Percentiles rank a stretch among this genome's conserved stretches.
phyloP scores from a whole-genome alignment of 352 stramenopile species.

The Phytopythium vexans region DNA sequence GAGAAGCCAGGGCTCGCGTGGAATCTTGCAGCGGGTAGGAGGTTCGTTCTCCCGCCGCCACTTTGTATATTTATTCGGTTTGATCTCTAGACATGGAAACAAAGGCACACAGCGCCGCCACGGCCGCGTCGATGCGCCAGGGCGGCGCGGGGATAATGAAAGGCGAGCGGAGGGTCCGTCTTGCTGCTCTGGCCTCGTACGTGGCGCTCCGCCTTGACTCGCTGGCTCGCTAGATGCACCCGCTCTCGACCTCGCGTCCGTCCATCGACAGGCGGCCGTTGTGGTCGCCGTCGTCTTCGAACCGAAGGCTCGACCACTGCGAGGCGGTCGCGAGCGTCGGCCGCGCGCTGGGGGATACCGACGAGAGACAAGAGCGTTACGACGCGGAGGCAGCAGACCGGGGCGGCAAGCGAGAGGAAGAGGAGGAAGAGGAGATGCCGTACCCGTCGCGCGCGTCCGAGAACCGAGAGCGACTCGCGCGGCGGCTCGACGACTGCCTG shows the following conservation, averaged over 20 bases:
- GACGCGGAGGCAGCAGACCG: background rate
- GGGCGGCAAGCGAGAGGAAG: background rate
- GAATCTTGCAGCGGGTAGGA: background rate
- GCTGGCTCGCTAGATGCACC: conserved; percentile 4
- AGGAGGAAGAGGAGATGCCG: background rate
- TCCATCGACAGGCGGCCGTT: conserved; percentile 6
- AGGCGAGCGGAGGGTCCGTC: too few relatives aligned
- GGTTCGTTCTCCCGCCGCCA: background rate
- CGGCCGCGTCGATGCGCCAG: background rate
- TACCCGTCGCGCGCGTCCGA: conserved; percentile 3
- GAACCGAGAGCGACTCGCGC: too few relatives aligned
- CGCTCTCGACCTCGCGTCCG: conserved; percentile 8
- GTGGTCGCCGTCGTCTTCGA: background rate
- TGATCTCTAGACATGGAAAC: conserved; percentile 6
- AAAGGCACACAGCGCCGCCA: background rate
- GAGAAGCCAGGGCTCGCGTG: background rate
- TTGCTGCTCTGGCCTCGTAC: background rate
- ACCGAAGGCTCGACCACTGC: conserved; percentile 1
- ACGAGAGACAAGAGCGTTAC: conserved; percentile 1
- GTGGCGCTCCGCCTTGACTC: background rate
- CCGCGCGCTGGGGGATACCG: background rate
- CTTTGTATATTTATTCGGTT: conserved; percentile 9
- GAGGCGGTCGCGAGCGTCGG: background rate
- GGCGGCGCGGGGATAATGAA: too few relatives aligned
- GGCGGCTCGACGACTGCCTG: conserved; percentile 6